Evolutionary conservation across 2,329 filamentous ascomycete species (phyloP), one percentile per base, ranked within the genome.

Genomic region (Monilinia laxa): DNA sequence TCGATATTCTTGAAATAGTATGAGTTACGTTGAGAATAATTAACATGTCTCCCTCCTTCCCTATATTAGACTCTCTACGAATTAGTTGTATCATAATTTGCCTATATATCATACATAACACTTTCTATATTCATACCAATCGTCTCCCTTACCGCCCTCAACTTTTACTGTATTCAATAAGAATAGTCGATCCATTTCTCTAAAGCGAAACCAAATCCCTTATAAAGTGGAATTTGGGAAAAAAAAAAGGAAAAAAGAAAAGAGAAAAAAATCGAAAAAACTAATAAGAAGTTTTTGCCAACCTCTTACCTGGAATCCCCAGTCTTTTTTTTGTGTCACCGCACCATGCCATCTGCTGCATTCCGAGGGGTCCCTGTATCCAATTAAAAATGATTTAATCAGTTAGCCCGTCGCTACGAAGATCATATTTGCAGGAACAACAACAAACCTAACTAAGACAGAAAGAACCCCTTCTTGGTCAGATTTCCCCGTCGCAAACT

Each of bases 401-500:
- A 64, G 68, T 70, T 69, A 69, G 70, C 55, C 70, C 69, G 69
- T 72, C 69, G 68, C 70, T 72, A 70, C 71, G 59, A 71, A 73
- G 73, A 72, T 74, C 73, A 74, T 62, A 72, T 72, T 74, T n/a
- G 71, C 71, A 73, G 71, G 72, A 74, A 75, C 71, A 73, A 72
- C 69, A 73, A 70, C 40, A 14, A 69, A 68, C 68, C 60, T 55
- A 59, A 49, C 40, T 42, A 42, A 42, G 16, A n/a, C 4, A 20
- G 7, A n/a, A 47, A 57, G 62, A 67, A 67, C 58, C 58, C 60
- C 62, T 68, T 65, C 66, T 62, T 38, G 38, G 42, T 67, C 68
- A 64, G 67, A 67, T 68, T 68, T 67, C 57, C 52, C 68, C 68
- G 70, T 72, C 71, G 70, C 73, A 71, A 70, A 58, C 40, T 58